A percentile compares a stretch with the other conserved stretches of the same genome.
Evolutionary conservation across 192 early-diverging fungal species (phyloP).

Genomic region (Rhizophlyctis rosea): DNA sequence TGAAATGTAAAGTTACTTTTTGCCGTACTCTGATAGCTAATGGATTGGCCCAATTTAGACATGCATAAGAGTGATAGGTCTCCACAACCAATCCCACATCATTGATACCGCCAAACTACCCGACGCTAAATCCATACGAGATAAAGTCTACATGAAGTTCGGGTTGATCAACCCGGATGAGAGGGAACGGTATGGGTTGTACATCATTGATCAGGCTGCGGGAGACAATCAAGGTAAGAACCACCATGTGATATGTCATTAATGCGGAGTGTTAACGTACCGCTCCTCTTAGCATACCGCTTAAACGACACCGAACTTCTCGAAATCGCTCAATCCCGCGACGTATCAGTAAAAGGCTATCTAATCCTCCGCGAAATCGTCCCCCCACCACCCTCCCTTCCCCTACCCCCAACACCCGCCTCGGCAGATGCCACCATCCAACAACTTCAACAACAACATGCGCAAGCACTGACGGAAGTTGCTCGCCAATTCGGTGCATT

Average conservation of each 20-base stretch:
- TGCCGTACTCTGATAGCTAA: not conserved
- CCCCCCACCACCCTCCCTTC: too few species aligned
- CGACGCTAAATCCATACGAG: conserved; percentile 67
- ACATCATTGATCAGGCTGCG: conserved; percentile 14
- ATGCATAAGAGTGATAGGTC: conserved; percentile 75
- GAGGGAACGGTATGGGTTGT: conserved; percentile 31
- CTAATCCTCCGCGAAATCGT: not conserved
- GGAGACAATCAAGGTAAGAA: conserved; percentile 7
- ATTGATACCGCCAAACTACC: conserved; percentile 72
- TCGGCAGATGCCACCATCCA: too few species aligned
- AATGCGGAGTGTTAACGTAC: too few species aligned
- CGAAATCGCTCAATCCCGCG: conserved; percentile 58
- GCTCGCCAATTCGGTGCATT: too few species aligned
- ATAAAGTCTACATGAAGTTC: conserved; percentile 77
- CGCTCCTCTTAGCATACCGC: conserved; percentile 2
- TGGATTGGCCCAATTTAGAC: conserved; percentile 37
- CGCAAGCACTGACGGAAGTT: too few species aligned
- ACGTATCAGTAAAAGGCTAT: conserved; percentile 2
- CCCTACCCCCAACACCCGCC: too few species aligned
- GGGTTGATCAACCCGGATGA: conserved; percentile 52
- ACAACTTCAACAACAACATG: too few species aligned
- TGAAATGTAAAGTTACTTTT: not conserved
- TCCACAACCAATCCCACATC: conserved; percentile 72
- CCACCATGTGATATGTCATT: too few species aligned
- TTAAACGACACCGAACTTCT: conserved; percentile 71